Conservation (phyloP, 2,329 filamentous ascomycete genomes). For the Claviceps digitariae region DNA sequence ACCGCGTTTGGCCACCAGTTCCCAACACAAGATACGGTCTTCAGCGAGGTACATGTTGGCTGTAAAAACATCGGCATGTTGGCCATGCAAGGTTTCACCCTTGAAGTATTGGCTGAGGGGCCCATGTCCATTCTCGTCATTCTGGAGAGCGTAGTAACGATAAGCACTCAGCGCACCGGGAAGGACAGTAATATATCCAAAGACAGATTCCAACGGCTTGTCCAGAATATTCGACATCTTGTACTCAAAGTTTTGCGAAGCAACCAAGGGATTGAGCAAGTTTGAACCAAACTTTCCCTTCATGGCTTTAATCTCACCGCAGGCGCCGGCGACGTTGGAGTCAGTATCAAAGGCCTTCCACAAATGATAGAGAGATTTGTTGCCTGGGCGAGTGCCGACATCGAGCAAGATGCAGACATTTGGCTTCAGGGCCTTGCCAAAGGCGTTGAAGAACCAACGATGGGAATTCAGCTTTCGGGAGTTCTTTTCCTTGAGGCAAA, state of each 20-base stretch:
- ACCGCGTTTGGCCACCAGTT: constrained; percentile 85
- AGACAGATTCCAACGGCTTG: constrained; percentile 92
- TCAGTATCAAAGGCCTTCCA: constrained; percentile 99
- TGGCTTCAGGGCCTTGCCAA: constrained; percentile 80
- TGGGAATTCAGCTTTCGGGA: constrained; percentile 97
- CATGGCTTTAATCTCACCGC: constrained; percentile 94
- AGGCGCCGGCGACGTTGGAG: constrained; percentile 92
- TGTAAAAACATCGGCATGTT: constrained; percentile 93
- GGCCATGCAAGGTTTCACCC: constrained; percentile 89
- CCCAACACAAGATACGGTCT: constrained; percentile 84
- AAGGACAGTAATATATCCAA: constrained; percentile 94
- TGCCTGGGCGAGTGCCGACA: constrained; percentile 82
- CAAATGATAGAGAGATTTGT: constrained; percentile 86
- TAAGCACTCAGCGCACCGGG: constrained; percentile 93
- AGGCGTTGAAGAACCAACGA: constrained; percentile 98
- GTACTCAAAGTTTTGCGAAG: constrained; percentile 98
- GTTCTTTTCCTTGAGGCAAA: constrained; percentile 97
- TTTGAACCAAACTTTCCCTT: constrained; percentile 76
- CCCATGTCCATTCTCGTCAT: constrained; percentile 89
- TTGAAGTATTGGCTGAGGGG: constrained; percentile 98
- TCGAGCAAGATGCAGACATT: constrained; percentile 96
- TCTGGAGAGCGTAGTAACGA: constrained; percentile 88
- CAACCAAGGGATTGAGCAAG: constrained; percentile 84
- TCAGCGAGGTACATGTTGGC: constrained; percentile 93
- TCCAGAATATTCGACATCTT: constrained; percentile 99